Conservation (phyloP, 2,329 filamentous ascomycete genomes). For the Chaetomiaceae sp. region DNA sequence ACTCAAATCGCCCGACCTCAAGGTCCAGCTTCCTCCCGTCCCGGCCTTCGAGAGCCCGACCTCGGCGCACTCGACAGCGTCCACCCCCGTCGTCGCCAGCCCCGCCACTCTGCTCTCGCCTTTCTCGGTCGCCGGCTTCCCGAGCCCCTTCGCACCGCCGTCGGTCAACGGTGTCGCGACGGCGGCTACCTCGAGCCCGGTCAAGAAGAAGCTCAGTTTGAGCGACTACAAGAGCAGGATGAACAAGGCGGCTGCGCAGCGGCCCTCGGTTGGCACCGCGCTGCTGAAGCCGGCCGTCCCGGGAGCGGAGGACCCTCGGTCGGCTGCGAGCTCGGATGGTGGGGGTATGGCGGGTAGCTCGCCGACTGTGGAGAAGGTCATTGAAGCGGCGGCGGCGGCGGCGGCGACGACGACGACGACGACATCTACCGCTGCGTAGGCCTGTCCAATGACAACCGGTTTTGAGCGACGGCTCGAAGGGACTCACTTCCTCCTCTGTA, state of each 20-base stretch:
- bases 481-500: too few species aligned
- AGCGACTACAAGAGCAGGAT: slow-evolving; percentile 59
- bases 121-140: slow-evolving; percentile 37
- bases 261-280: slow-evolving; percentile 30
- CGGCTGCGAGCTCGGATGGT: slow-evolving; percentile 16
- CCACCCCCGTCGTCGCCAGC: slow-evolving; percentile 43
- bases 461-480: too few species aligned
- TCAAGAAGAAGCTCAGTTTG: slow-evolving; percentile 61
- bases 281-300: slow-evolving; percentile 32
- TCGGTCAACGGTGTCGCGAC: slow-evolving; percentile 38
- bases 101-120: slow-evolving; percentile 45
- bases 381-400: background rate
- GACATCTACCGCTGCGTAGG: too few species aligned
- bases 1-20: slow-evolving; percentile 40
- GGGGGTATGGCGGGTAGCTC: background rate
- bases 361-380: slow-evolving; percentile 1
- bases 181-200: slow-evolving; percentile 52
- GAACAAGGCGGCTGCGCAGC: slow-evolving; percentile 47
- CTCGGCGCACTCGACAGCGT: slow-evolving; percentile 29
- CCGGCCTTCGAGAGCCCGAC: slow-evolving; percentile 42
- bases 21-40: slow-evolving; percentile 52
- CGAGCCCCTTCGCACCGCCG: slow-evolving; percentile 39
- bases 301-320: slow-evolving; percentile 20
- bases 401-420: background rate
- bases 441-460: too few species aligned